Percentiles rank a stretch among this genome's conserved stretches.
Evolutionary conservation across 257 asterid genomes (phyloP).

Genomic region (Solanum pinnatisectum): DNA sequence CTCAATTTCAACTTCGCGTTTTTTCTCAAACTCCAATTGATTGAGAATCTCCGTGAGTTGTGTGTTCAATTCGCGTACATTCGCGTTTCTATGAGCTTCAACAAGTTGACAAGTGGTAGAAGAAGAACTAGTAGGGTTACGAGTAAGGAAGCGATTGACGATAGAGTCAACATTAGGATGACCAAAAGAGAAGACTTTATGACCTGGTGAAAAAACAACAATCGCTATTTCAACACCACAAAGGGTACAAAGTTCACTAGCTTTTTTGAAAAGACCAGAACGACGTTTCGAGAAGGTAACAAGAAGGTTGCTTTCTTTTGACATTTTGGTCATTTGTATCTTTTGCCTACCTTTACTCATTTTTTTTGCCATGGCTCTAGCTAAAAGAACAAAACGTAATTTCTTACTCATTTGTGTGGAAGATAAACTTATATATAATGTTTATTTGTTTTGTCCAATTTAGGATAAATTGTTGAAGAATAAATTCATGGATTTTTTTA

Average conservation of each 20-base stretch:
- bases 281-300: slow-evolving; percentile 46
- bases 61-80: slow-evolving; percentile 27
- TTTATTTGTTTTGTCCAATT: not conserved
- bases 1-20: slow-evolving; percentile 13
- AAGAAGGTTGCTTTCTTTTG: slow-evolving; percentile 30
- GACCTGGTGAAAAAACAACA: slow-evolving; percentile 29
- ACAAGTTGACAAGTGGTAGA: slow-evolving; percentile 16
- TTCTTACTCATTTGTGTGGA: not conserved
- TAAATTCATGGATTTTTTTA: not conserved
- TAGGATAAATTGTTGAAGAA: not conserved
- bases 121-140: not conserved
- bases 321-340: slow-evolving; percentile 36
- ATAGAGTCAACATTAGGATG: slow-evolving; percentile 28
- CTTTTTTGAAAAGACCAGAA: slow-evolving; percentile 38
- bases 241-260: slow-evolving; percentile 23
- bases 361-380: slow-evolving; percentile 13
- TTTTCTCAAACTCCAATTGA: slow-evolving; percentile 19
- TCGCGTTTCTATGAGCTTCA: slow-evolving; percentile 35
- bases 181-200: slow-evolving; percentile 32
- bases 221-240: slow-evolving; percentile 31
- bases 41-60: slow-evolving; percentile 18
- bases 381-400: not conserved
- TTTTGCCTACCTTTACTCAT: slow-evolving; percentile 31
- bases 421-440: not conserved
- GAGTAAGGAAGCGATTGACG: slow-evolving; percentile 21